These are phyloP conservation scores for Stentor roeselii DNA, from an alignment of 73 alveolate species.

Conservation along the genomic window DNA sequence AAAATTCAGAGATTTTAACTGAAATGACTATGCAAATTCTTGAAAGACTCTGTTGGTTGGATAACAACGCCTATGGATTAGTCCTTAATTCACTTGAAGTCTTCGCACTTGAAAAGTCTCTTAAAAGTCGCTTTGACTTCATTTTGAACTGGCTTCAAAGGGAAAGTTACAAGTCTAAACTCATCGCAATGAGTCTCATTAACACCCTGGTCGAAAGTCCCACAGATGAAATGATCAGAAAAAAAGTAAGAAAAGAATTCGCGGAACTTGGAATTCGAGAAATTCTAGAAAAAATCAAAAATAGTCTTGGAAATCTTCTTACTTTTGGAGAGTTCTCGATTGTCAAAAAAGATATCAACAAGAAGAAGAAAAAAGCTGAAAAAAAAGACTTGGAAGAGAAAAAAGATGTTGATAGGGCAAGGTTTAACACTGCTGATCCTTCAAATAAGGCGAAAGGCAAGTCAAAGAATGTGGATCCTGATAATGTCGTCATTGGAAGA, in stretches of 20 bases:
- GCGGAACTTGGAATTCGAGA: not conserved
- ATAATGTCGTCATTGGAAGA: not conserved
- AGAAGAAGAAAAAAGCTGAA: not conserved
- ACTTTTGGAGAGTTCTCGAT: not conserved
- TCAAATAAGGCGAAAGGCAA: not conserved
- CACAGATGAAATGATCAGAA: not conserved
- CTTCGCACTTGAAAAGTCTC: not conserved
- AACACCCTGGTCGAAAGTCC: constrained; percentile 9
- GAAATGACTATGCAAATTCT: constrained; percentile 1
- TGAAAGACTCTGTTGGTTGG: not conserved
- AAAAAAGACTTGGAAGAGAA: not conserved
- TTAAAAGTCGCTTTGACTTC: not conserved
- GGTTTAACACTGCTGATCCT: not conserved
- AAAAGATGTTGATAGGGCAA: constrained; percentile 15
- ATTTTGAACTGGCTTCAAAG: not conserved
- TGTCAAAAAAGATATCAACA: not conserved
- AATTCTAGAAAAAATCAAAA: not conserved
- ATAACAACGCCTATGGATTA: not conserved
- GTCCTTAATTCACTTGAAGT: constrained; percentile 17
- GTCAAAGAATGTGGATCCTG: not conserved
- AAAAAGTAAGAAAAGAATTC: not conserved
- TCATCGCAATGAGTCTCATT: not conserved
- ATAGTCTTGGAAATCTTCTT: not conserved
- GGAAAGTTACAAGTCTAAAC: not conserved
- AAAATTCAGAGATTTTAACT: not conserved